Percentiles rank a stretch among this genome's conserved stretches.
Evolutionary conservation across 129 eudicot genomes (phyloP).

Genomic region (Sambucus nigra): DNA sequence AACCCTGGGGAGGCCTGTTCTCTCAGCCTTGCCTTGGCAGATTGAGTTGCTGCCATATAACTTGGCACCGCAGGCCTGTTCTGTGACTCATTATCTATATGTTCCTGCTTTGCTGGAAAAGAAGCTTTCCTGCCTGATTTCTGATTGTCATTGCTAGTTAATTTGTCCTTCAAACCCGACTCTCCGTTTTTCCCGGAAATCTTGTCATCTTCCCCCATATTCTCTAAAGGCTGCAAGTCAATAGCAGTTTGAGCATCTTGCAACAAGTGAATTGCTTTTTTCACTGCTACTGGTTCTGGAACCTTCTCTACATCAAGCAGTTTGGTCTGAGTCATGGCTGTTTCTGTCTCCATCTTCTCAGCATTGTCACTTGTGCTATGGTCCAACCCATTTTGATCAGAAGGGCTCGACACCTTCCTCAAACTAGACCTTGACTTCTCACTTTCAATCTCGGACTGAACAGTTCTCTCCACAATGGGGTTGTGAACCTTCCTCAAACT

Average conservation of each 20-base stretch:
- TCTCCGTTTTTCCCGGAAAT: slow-evolving; percentile 14
- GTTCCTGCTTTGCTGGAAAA: slow-evolving; percentile 31
- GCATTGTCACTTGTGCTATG: neutral
- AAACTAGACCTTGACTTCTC: slow-evolving; percentile 13
- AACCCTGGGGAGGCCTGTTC: slow-evolving; percentile 31
- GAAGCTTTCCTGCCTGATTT: slow-evolving; percentile 28
- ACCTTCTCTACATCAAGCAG: neutral
- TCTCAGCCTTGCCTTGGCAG: slow-evolving; percentile 63
- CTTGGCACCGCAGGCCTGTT: slow-evolving; percentile 37
- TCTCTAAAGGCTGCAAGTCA: slow-evolving; percentile 1
- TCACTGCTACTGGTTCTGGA: slow-evolving; percentile 5
- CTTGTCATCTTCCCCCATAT: slow-evolving; percentile 5
- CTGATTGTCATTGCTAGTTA: slow-evolving; percentile 14
- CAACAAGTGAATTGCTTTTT: neutral
- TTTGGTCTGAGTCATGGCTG: neutral
- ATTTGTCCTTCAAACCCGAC: slow-evolving; percentile 11
- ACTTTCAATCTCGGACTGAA: slow-evolving; percentile 13
- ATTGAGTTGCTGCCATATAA: slow-evolving; percentile 55
- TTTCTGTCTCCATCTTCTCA: slow-evolving; percentile 11
- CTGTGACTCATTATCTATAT: slow-evolving; percentile 17
- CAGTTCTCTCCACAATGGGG: slow-evolving; percentile 15
- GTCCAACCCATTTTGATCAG: slow-evolving; percentile 7
- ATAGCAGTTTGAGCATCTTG: neutral
- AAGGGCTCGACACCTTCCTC: slow-evolving; percentile 8
- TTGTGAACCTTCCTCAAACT: slow-evolving; percentile 33